phyloP scores from a whole-genome alignment of 1,139 yeast genomes.

The Yamadazyma atmosphaerica region DNA sequence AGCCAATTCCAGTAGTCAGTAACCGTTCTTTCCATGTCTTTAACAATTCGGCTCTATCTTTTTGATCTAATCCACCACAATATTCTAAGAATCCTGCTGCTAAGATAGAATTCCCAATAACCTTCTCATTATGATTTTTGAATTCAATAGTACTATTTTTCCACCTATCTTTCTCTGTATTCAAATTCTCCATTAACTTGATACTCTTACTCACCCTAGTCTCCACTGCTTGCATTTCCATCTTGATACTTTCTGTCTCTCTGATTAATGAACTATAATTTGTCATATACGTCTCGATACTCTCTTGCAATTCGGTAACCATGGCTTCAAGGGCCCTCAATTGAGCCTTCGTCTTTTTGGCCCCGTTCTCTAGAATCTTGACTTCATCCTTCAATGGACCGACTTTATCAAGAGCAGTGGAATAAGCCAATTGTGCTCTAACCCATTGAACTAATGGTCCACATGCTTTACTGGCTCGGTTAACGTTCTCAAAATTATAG shows the following conservation, averaged over 20 bases:
- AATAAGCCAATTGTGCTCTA: slow-evolving; percentile 75
- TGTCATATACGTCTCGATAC: slow-evolving; percentile 67
- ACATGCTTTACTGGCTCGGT: slow-evolving; percentile 92
- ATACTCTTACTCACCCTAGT: slow-evolving; percentile 63
- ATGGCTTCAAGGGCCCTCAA: slow-evolving; percentile 78
- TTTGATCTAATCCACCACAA: slow-evolving; percentile 62
- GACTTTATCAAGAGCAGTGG: slow-evolving; percentile 65
- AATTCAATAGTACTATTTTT: slow-evolving; percentile 53
- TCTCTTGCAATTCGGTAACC: slow-evolving; percentile 71
- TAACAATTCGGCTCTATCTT: slow-evolving; percentile 39
- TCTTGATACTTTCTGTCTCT: slow-evolving; percentile 73
- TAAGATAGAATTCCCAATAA: slow-evolving; percentile 67
- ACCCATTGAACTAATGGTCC: slow-evolving; percentile 94
- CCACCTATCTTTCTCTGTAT: slow-evolving; percentile 81
- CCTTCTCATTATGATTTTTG: slow-evolving; percentile 39
- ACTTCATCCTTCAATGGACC: slow-evolving; percentile 80
- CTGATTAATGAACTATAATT: slow-evolving; percentile 73
- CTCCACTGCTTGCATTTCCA: slow-evolving; percentile 66
- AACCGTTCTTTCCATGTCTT: slow-evolving; percentile 46
- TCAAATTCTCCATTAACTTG: slow-evolving; percentile 60
- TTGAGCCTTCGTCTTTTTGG: slow-evolving; percentile 62
- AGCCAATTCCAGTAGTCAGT: slow-evolving; percentile 35
- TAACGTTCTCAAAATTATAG: slow-evolving; percentile 71
- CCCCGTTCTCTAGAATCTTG: slow-evolving; percentile 53
- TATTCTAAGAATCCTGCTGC: slow-evolving; percentile 64